Percentiles rank a stretch among this genome's conserved stretches.
phyloP scores from a whole-genome alignment of 345 rosid species.

The Odontarrhena argentea region DNA sequence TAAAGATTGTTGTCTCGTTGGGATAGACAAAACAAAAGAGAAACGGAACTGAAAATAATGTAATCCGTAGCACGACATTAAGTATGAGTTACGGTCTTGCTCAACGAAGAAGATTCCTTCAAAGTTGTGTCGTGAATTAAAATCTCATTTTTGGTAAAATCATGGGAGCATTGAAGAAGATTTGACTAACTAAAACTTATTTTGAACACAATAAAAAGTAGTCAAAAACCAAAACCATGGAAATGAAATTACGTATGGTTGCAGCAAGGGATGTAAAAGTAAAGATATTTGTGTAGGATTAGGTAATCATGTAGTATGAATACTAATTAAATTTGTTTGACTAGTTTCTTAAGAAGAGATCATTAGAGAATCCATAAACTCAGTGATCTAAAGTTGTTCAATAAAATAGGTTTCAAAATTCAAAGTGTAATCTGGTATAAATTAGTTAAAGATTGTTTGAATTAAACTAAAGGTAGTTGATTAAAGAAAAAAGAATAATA shows the following conservation, averaged over 20 bases:
- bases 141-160: background rate
- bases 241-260: background rate
- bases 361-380: too few species aligned
- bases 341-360: too few species aligned
- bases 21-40: background rate
- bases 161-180: background rate
- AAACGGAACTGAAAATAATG: background rate
- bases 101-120: constrained; percentile 14
- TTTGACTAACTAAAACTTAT: background rate
- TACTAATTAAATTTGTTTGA: too few species aligned
- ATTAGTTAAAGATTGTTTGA: background rate
- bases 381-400: too few species aligned
- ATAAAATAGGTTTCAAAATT: too few species aligned
- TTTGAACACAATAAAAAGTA: background rate
- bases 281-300: too few species aligned
- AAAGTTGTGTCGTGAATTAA: background rate
- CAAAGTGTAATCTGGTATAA: background rate
- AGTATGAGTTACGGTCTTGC: background rate
- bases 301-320: too few species aligned
- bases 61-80: background rate
- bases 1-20: background rate
- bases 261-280: too few species aligned
- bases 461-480: background rate
- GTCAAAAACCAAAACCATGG: background rate
- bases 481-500: background rate